Evolutionary conservation across 2,329 filamentous ascomycete genomes (phyloP).

Genomic region (Venturia effusa): DNA sequence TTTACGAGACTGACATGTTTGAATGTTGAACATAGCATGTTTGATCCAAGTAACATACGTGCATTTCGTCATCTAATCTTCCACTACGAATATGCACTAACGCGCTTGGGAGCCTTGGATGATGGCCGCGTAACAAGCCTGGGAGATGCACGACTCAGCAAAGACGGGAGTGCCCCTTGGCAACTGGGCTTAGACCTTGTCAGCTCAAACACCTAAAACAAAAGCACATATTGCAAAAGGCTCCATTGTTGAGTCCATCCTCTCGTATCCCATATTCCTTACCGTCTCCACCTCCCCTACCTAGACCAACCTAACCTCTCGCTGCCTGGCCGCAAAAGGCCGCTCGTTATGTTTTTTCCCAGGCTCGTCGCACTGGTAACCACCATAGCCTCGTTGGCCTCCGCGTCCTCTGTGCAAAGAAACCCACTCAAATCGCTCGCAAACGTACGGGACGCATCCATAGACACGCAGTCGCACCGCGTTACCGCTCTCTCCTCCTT

Average conservation of each 20-base stretch:
- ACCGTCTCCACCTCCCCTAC: not conserved
- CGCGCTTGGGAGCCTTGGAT: not conserved
- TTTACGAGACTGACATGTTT: not conserved
- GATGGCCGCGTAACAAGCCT: not conserved
- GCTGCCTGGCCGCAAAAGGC: not conserved
- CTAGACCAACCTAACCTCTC: not conserved
- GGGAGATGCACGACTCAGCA: no score
- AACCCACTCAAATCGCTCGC: conserved; percentile 68
- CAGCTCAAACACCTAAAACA: no score
- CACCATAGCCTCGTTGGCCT: conserved; percentile 14
- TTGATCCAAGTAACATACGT: not conserved
- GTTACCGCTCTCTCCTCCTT: conserved; percentile 75
- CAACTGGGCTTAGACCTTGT: no score
- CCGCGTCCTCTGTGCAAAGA: conserved; percentile 33
- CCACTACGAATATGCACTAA: not conserved
- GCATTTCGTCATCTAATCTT: not conserved
- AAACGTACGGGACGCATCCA: conserved; percentile 60
- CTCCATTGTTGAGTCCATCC: no score
- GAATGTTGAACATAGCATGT: not conserved
- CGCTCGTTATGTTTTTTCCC: not conserved
- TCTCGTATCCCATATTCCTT: no score
- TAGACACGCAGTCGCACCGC: conserved; percentile 68
- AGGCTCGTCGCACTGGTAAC: not conserved
- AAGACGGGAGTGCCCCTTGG: no score
- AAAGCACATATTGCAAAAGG: no score